Base-by-base conservation (phyloP, 257 asterid species). In the Penstemon eatonii region DNA sequence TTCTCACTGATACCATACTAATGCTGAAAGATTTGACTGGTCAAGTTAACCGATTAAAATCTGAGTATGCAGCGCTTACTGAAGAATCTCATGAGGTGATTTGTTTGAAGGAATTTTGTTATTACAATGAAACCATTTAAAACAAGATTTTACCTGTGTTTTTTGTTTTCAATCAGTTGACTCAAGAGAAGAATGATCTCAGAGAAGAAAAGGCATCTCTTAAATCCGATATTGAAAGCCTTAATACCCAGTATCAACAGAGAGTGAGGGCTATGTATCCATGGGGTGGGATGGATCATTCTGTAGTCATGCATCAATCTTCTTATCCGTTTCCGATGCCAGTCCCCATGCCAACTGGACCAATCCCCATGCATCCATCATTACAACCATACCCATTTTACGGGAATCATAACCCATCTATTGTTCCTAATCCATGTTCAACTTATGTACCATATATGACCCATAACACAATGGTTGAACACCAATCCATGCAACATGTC, bases 11-110 rank as follows among this genome's bases (percentile, higher is more conserved):
- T 69, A 85, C 99, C 3, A 62, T 91, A 68, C 99, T 86, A 89
- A 69, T 91, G 85, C 83, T 95, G 72, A 91, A 91, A 86, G 99
- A 91, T 50, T 81, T 91, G 84, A 84, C 89, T 49, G 62, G 88
- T 74, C 94, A 95, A 73, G 93, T 95, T 40, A 82, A 86, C 85
- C 82, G 77, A 79, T 74, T 95, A 62, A 95, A 95, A 75, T 78
- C 96, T 25, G 99, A 95, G 83, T 84, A 86, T 63, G 71, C 87
- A 45, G 68, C 89, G 37, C 95, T 91, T 60, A 85, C 87, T 39
- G 99, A 95, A 66, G 98, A 95, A 83, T 86, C 92, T 64, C 95
- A 89, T 11, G 99, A 95, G 98, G 99, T 94, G 77, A 72, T 65
- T 50, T 49, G 7, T 10, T 49, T 3, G n/a, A 40, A 19, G 19